Evolutionary conservation across 495 filamentous ascomycete species (phyloP), one percentile per base, ranked within the genome.

Genomic region (Penicillium bialowiezense): DNA sequence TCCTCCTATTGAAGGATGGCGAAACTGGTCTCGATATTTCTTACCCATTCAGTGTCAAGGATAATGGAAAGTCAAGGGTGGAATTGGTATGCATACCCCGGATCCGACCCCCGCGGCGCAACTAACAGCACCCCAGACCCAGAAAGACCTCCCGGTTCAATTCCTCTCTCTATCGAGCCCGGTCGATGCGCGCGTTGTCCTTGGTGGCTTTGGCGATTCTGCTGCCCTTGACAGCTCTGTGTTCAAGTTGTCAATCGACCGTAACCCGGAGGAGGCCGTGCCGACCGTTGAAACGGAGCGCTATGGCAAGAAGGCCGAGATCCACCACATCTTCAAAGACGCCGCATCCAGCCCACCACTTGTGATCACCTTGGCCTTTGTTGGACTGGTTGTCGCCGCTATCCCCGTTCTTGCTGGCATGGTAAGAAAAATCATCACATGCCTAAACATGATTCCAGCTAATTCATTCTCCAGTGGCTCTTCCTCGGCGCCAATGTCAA

Each of bases 121-220:
- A 18, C 54, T 55, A 49, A 53, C 36, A 19, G 7, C 14, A 9
- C 38, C 52, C 36, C 65, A 96, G 92, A 81, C 83, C 39, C 88
- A 91, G 50, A 93, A 90, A 73, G 93, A 97, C 62, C 79, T 98
- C 48, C 95, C 93, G 21, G 51, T 84, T 32, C 90, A 95, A 70
- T 81, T 97, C 55, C 81, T 95, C 52, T 67, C 77, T 33, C 73
- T 84, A 5, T 62, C 78, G 20, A 58, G 79, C 37, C 81, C 90
- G 9, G 77, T 97, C 65, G 69, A 81, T 56, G 91, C 89, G 15
- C 86, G 82, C 38, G 70, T 98, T 24, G 75, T 95, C 38, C 80
- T 98, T 50, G 95, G 80, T 44, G 95, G 90, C 0, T 97, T 96
- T 59, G 93, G 93, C 38, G 73, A 79, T 21, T 79, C 89, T 5